Evolutionary conservation across 345 rosid species (phyloP).

Genomic region (Excoecaria agallocha): DNA sequence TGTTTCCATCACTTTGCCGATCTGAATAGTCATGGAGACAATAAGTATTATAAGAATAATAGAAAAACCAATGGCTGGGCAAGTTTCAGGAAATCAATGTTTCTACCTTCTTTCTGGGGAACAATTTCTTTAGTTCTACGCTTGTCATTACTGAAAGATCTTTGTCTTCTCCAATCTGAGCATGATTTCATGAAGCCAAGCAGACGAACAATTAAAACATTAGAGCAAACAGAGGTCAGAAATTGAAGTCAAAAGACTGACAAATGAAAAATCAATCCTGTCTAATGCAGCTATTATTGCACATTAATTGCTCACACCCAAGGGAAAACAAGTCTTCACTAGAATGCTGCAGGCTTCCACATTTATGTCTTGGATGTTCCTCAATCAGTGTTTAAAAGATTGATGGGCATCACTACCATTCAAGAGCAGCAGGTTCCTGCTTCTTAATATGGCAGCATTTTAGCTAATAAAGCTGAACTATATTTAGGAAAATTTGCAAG

Average conservation of each 20-base stretch:
- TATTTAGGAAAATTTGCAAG: neutral
- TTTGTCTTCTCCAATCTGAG: constrained; percentile 74
- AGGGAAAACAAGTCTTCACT: neutral
- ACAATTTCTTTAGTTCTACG: constrained; percentile 66
- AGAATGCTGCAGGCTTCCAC: neutral
- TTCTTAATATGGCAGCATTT: neutral
- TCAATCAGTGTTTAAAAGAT: neutral
- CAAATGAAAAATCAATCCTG: neutral
- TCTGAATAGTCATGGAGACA: constrained; percentile 36
- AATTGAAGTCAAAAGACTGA: neutral
- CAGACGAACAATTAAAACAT: neutral
- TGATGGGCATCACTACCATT: neutral
- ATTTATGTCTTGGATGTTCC: neutral
- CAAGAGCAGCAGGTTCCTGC: neutral
- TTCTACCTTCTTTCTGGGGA: constrained; percentile 48
- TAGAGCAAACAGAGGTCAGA: neutral
- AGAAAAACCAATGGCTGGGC: constrained; percentile 4
- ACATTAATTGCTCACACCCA: neutral
- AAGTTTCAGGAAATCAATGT: neutral
- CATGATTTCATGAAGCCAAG: constrained; percentile 7
- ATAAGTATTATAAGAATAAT: neutral
- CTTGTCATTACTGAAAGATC: constrained; percentile 60
- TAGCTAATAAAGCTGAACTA: neutral
- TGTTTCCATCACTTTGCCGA: constrained; percentile 56
- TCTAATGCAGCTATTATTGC: neutral